Evolutionary conservation across 306 rosid genomes (phyloP), one percentile per base, ranked within the genome.

Genomic region (Hippophae tibetana): DNA sequence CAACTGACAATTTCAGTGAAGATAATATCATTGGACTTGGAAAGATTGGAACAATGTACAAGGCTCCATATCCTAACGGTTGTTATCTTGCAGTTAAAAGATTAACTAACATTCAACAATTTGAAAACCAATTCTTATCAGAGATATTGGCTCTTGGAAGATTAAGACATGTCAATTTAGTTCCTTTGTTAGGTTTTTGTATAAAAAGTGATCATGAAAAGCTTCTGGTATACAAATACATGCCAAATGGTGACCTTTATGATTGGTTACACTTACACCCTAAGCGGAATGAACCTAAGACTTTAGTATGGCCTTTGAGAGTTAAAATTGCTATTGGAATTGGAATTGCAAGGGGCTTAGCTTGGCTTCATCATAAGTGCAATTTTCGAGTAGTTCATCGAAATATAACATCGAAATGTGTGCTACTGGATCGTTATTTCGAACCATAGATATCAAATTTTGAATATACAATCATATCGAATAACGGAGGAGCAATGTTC

Each of bases 391-490:
- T 59, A 6, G 66, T 68, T 54, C 66, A 68, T 61, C 66, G 57
- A 3, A 59, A 13, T 13, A 38, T 60, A 26, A 43, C 18, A 40
- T 52, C 66, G 31, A 14, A 47, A 12, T 9, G 66, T 13, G 25
- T 60, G 14, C 53, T 52, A 14, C 54, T 68, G 6, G 56, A 68
- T 60, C 49, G 52, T 1, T 41, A 43, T 18, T 68, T 52, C 11
- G 54, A 68, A 3, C 66, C 65, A 47, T 13, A 60, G 6, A 60
- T 68, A 52, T 68, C 72, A 3, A 60, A 68, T 54, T 68, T 68
- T 1, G 43, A 59, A n/a, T 0, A 11, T 2, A 6, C 56, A 14
- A 52, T 45, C 69, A 45, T 64, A 7, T 64, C 69, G 3, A 54
- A 64, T 14, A 5, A 47, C 6, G 61, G 61, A 27, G 69, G 69